These are phyloP conservation scores for Alloteropsis semialata DNA, from an alignment of 176 grass and related monocot species.

Conservation along the genomic window DNA sequence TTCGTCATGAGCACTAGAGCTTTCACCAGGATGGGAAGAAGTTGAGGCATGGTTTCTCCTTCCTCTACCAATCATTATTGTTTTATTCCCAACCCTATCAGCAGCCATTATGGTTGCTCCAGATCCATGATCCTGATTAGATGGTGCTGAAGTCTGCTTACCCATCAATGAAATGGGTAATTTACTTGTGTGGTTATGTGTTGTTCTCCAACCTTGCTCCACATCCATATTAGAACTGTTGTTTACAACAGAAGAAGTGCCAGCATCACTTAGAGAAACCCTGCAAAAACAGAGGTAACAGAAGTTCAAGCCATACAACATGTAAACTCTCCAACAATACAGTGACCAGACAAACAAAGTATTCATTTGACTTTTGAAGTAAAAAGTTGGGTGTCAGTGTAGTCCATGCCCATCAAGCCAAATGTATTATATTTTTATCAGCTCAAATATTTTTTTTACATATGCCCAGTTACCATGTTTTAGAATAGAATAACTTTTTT, in stretches of 20 bases:
- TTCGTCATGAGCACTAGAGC: constrained; percentile 40
- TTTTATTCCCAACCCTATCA: constrained; percentile 25
- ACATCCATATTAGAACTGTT: neutral
- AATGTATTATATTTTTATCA: constrained; percentile 10
- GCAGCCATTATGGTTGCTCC: neutral
- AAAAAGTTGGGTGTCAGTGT: neutral
- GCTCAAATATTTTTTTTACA: neutral
- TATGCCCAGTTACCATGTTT: neutral
- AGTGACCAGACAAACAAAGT: constrained; percentile 2
- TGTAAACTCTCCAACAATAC: neutral
- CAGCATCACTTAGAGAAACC: constrained; percentile 16
- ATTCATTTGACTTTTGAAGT: neutral
- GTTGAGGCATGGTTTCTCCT: constrained; percentile 43
- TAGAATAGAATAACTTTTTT: neutral
- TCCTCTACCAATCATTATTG: constrained; percentile 17
- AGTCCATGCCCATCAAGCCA: constrained; percentile 2
- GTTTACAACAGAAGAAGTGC: constrained; percentile 23
- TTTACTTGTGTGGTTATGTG: constrained; percentile 36
- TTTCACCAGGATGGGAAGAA: constrained; percentile 30
- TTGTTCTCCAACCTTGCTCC: constrained; percentile 45
- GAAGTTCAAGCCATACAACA: neutral
- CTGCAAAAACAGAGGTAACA: constrained; percentile 23
- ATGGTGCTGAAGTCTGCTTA: constrained; percentile 19
- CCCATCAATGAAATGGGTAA: constrained; percentile 5
- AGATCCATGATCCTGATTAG: constrained; percentile 15